phyloP scores from a whole-genome alignment of 371 early-diverging fungal species.

The Funneliformis caledonium region DNA sequence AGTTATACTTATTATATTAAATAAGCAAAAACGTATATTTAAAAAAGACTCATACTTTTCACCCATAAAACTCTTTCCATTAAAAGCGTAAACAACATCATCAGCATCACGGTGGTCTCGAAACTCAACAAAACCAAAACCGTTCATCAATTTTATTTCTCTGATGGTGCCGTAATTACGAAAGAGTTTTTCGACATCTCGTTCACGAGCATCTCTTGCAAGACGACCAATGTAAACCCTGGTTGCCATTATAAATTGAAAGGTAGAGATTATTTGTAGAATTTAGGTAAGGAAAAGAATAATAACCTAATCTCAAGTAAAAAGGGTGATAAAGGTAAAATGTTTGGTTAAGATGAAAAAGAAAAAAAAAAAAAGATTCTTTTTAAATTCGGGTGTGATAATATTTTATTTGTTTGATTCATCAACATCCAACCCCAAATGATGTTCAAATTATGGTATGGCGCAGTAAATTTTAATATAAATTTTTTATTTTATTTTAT shows the following conservation, averaged over 20 bases:
- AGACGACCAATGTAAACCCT: slow-evolving; percentile 77
- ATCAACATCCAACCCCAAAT: too few species aligned
- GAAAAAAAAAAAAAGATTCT: too few species aligned
- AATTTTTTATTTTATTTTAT: too few species aligned
- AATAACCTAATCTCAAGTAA: too few species aligned
- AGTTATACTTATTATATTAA: neutral
- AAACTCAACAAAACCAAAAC: slow-evolving; percentile 81
- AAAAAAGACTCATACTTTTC: slow-evolving; percentile 60
- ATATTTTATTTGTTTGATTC: too few species aligned
- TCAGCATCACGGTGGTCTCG: slow-evolving; percentile 73
- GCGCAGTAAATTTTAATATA: too few species aligned
- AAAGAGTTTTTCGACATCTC: slow-evolving; percentile 74
- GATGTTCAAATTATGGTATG: too few species aligned
- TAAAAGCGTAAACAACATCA: slow-evolving; percentile 74
- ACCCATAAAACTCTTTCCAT: slow-evolving; percentile 73
- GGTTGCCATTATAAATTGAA: slow-evolving; percentile 45
- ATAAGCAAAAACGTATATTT: neutral
- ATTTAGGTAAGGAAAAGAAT: too few species aligned
- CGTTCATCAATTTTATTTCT: slow-evolving; percentile 74
- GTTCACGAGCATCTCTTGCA: slow-evolving; percentile 67
- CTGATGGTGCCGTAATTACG: slow-evolving; percentile 71
- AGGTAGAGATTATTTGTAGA: too few species aligned
- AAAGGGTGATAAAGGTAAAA: too few species aligned
- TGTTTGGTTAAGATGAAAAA: too few species aligned
- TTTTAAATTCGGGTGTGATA: too few species aligned